Evolutionary conservation across 345 rosid genomes (phyloP).

Genomic region (Rhizophora mangle): DNA sequence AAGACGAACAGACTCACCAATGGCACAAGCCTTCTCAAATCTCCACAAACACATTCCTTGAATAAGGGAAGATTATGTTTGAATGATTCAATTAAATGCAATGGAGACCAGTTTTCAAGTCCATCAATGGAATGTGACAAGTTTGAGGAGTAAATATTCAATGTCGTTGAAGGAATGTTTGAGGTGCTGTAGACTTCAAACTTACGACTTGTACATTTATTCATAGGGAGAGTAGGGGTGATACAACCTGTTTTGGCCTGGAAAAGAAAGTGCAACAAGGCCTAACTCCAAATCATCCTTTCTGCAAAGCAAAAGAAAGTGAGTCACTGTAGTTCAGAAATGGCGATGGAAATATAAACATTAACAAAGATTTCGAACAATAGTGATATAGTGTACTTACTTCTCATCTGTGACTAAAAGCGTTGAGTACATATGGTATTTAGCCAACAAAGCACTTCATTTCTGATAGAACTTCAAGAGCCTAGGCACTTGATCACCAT

Average conservation of each 20-base stretch:
- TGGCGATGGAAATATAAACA: background rate
- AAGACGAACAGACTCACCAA: slow-evolving; percentile 69
- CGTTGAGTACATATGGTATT: slow-evolving; percentile 81
- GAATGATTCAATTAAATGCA: slow-evolving; percentile 3
- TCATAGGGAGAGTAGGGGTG: slow-evolving; percentile 59
- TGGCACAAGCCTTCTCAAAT: slow-evolving; percentile 52
- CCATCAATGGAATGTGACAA: background rate
- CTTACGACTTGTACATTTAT: slow-evolving; percentile 76
- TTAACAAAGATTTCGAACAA: too few species aligned
- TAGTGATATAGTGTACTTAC: slow-evolving; percentile 31
- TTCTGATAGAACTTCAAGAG: slow-evolving; percentile 68
- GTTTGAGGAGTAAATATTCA: background rate
- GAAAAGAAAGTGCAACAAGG: slow-evolving; percentile 45
- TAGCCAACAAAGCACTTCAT: slow-evolving; percentile 58
- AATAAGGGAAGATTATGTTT: slow-evolving; percentile 9
- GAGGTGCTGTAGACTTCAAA: slow-evolving; percentile 2
- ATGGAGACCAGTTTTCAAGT: background rate
- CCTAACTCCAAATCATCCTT: slow-evolving; percentile 75
- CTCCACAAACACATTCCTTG: slow-evolving; percentile 78
- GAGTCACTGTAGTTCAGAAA: background rate
- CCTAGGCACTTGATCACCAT: slow-evolving; percentile 76
- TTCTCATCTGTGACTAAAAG: slow-evolving; percentile 77
- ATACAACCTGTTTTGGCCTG: slow-evolving; percentile 66
- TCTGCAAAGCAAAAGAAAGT: slow-evolving; percentile 36
- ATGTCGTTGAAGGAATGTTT: background rate